Evolutionary conservation across 2,329 filamentous ascomycete species (phyloP).

Genomic region (Ploettnerulaceae sp.): DNA sequence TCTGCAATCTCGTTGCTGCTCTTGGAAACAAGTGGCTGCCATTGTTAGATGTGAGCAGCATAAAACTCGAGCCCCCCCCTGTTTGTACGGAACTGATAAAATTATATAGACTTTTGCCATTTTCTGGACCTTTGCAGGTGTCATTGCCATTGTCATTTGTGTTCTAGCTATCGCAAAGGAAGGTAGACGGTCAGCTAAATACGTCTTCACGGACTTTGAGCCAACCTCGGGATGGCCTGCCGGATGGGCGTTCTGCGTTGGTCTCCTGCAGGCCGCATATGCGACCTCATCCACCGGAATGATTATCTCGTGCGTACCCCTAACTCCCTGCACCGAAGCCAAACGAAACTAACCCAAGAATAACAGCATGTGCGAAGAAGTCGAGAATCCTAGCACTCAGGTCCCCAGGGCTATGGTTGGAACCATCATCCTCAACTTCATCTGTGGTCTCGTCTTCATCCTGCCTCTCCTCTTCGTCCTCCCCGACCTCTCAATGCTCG

Average conservation of each 20-base stretch:
- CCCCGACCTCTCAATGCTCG: constrained; percentile 53
- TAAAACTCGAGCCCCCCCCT: not conserved
- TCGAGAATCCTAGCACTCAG: constrained; percentile 58
- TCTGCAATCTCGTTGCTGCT: constrained; percentile 47
- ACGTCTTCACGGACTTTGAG: constrained; percentile 66
- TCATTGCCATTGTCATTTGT: constrained; percentile 59
- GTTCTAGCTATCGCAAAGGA: constrained; percentile 63
- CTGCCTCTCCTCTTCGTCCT: constrained; percentile 66
- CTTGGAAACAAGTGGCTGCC: constrained; percentile 50
- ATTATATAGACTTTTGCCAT: constrained; percentile 60
- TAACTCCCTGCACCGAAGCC: not conserved
- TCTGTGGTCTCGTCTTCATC: constrained; percentile 63
- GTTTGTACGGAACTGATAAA: not conserved
- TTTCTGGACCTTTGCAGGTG: constrained; percentile 68
- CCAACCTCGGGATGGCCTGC: constrained; percentile 62
- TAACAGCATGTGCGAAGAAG: constrained; percentile 63
- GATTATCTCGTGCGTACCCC: constrained; percentile 63
- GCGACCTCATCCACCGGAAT: constrained; percentile 73
- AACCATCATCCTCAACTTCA: constrained; percentile 61
- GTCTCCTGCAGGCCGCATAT: constrained; percentile 67
- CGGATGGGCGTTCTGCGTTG: constrained; percentile 71
- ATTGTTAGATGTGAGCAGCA: constrained; percentile 58
- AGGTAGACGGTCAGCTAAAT: constrained; percentile 50
- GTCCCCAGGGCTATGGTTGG: constrained; percentile 69
- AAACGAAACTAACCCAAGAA: not conserved